Conservation (phyloP, 2,329 filamentous ascomycete species). For the Leptographium flavum region DNA sequence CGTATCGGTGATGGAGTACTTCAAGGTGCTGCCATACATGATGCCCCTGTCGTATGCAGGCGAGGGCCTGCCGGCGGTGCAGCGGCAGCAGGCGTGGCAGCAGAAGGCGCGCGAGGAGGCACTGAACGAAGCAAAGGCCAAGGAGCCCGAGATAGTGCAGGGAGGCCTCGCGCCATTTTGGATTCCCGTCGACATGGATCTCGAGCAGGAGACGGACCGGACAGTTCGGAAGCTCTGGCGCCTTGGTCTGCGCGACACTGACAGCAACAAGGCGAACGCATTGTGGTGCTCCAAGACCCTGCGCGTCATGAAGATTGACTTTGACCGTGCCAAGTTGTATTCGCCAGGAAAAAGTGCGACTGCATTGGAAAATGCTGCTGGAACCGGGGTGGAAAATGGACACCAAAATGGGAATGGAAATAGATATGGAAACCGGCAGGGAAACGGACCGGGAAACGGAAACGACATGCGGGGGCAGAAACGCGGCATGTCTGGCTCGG, state of each 20-base stretch:
- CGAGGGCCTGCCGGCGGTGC: not conserved
- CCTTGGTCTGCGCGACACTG: not conserved
- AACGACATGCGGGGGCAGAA: too few relatives aligned
- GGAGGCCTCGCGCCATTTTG: not conserved
- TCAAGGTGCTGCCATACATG: constrained; percentile 1
- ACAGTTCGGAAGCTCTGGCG: not conserved
- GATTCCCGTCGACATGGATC: not conserved
- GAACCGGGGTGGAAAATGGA: too few relatives aligned
- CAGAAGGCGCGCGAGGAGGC: not conserved
- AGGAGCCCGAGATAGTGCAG: not conserved
- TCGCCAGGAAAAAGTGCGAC: too few relatives aligned
- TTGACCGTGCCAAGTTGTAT: constrained; percentile 2
- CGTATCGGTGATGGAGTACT: too few relatives aligned
- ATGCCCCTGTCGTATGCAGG: constrained; percentile 3
- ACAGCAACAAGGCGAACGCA: not conserved
- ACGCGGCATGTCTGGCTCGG: too few relatives aligned
- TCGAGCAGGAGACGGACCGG: not conserved
- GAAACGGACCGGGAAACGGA: too few relatives aligned
- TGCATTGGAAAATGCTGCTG: too few relatives aligned
- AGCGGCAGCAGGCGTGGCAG: not conserved
- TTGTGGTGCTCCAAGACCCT: constrained; percentile 2
- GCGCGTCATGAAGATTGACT: constrained; percentile 4
- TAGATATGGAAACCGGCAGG: too few relatives aligned
- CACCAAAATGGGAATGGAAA: too few relatives aligned
- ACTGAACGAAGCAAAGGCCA: not conserved